phyloP scores from a whole-genome alignment of 2,329 filamentous ascomycete species.

The Drechslerella stenobrocha region DNA sequence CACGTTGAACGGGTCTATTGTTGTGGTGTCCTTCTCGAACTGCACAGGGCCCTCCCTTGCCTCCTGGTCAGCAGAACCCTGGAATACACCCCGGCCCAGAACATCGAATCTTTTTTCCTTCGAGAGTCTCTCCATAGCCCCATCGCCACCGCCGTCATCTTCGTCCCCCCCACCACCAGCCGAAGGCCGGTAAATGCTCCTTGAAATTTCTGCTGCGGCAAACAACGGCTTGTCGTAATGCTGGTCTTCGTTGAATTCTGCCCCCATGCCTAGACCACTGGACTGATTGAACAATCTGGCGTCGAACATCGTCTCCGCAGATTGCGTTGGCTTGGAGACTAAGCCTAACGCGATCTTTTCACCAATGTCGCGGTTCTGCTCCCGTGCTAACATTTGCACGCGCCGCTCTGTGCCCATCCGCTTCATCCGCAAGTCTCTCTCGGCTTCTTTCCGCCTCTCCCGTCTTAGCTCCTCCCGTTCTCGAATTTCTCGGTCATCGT shows the following conservation, averaged over 20 bases:
- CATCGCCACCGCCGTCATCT: conserved; percentile 80
- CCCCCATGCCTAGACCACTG: conserved; percentile 72
- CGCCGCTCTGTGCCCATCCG: conserved; percentile 93
- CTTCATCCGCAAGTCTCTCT: conserved; percentile 87
- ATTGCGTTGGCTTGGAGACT: conserved; percentile 83
- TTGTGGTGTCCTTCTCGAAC: conserved; percentile 68
- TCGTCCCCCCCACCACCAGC: conserved; percentile 72
- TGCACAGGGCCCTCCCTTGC: conserved; percentile 88
- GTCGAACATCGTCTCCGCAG: conserved; percentile 94
- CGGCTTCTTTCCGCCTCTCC: conserved; percentile 78
- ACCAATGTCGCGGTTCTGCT: conserved; percentile 94
- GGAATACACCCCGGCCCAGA: conserved; percentile 86
- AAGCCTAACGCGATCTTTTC: conserved; percentile 94
- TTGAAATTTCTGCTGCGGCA: conserved; percentile 90
- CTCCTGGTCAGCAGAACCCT: conserved; percentile 80
- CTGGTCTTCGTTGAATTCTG: conserved; percentile 94
- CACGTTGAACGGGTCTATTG: conserved; percentile 84
- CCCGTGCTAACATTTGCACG: conserved; percentile 87
- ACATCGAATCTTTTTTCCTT: conserved; percentile 85
- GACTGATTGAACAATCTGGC: conserved; percentile 92
- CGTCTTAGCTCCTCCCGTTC: conserved; percentile 76
- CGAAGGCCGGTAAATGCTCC: conserved; percentile 87
- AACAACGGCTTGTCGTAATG: conserved; percentile 96
- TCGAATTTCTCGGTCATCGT: conserved; percentile 70
- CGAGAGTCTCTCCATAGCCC: conserved; percentile 83